Base-by-base conservation (phyloP, 2,329 filamentous ascomycete species). In the Cordyceps pruinosa region DNA sequence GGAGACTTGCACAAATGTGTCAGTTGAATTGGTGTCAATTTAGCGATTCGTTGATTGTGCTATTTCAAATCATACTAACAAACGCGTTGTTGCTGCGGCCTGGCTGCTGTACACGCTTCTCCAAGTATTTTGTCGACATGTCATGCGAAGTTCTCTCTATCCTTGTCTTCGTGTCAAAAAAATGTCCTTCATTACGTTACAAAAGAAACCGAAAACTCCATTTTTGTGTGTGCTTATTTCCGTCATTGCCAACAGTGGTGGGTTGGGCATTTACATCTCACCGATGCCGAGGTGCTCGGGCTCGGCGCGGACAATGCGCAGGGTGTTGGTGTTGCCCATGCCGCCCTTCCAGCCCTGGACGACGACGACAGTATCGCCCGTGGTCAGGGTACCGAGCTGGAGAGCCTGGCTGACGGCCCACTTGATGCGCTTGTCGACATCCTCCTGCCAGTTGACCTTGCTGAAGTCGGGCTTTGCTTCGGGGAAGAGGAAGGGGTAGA, bases 391-490 rank as follows among this genome's bases (percentile, higher is more conserved):
- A 66, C 85, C 85, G 61, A 99, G 88, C 75, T 88, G 85, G 68
- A 96, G 84, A 66, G 90, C 94, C 71, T 91, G 85, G 71, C 83
- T 79, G 72, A 99, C 90, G 72, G 90, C 94, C 92, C 93, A 99
- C 83, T 93, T 96, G 75, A 99, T 90, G 71, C 94, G 90, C 72
- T 87, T 85, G 77, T 99, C 94, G 66, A 99, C 94, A 75, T 99
- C 93, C 80, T 97, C 91, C 79, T 99, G 94, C 94, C 94, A 99
- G 77, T 95, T 92, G 69, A 88, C 84, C 75, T 88, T 84, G 72
- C 82, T 83, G 77, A 97, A 99, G 79, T 99, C 90, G 66, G 94
- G 94, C 86, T 97, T 97, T 67, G 79, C 76, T 79, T 96, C 89
- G 55, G 87, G 84, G 82, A 97, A 97, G 69, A 88, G 81, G 88